Evolutionary conservation across 2,329 filamentous ascomycete genomes (phyloP).

Genomic region (Diaporthe sp.): DNA sequence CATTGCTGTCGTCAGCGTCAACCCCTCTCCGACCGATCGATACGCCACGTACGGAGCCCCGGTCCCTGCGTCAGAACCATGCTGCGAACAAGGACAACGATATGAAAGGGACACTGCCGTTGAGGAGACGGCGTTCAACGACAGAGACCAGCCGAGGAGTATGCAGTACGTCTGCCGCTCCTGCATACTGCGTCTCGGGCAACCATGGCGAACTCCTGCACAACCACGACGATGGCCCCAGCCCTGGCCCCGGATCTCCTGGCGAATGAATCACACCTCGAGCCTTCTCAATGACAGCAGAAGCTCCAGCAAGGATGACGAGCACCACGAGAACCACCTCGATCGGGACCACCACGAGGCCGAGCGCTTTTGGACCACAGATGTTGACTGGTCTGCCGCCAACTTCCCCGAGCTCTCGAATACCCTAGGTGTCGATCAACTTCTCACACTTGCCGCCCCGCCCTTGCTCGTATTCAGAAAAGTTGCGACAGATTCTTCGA

Average conservation of each 20-base stretch:
- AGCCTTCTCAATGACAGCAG: background rate
- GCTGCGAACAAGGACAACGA: conserved; percentile 20
- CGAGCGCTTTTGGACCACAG: conserved; percentile 9
- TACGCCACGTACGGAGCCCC: background rate
- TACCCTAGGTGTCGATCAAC: background rate
- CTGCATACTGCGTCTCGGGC: conserved; percentile 41
- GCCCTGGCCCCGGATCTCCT: background rate
- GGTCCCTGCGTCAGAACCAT: background rate
- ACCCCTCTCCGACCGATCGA: background rate
- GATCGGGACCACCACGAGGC: background rate
- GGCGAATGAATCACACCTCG: conserved; percentile 21
- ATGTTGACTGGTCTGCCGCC: conserved; percentile 1
- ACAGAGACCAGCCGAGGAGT: conserved; percentile 36
- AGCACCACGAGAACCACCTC: background rate
- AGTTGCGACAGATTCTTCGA: background rate
- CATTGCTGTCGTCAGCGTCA: background rate
- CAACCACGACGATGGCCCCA: conserved; percentile 6
- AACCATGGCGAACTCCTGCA: conserved; percentile 34
- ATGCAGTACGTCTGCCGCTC: conserved; percentile 42
- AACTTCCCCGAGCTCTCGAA: background rate
- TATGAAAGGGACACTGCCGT: conserved; percentile 39
- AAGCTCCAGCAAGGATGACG: background rate
- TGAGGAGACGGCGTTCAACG: conserved; percentile 37
- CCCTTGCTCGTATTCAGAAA: background rate
- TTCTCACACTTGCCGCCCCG: background rate